Percentiles rank a stretch among this genome's conserved stretches.
Evolutionary conservation across 169 alveolate genomes (phyloP).

Genomic region (Theileria parva): DNA sequence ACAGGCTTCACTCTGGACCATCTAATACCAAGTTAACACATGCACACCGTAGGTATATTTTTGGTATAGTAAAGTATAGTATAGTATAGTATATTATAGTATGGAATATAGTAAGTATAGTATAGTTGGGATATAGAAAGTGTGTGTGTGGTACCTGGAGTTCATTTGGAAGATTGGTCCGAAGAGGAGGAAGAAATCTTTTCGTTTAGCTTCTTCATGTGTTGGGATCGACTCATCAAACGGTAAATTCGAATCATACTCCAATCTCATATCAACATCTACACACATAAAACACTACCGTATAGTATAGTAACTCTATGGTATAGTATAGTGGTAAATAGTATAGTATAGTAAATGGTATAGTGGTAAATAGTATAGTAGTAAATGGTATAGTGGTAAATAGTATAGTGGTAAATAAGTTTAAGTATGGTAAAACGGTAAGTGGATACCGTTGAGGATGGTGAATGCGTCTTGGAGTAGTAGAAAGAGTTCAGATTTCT

Average conservation of each 20-base stretch:
- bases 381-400: too few relatives aligned
- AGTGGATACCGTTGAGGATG: constrained; percentile 76
- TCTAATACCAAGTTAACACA: constrained; percentile 15
- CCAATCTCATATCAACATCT: constrained; percentile 77
- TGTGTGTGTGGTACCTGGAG: constrained; percentile 50
- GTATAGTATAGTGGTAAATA: too few relatives aligned
- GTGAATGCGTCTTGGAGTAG: constrained; percentile 91
- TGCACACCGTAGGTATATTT: too few relatives aligned
- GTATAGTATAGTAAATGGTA: too few relatives aligned
- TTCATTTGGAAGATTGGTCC: constrained; percentile 75
- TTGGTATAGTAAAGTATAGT: too few relatives aligned
- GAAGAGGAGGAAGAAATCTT: constrained; percentile 76
- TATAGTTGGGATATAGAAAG: too few relatives aligned
- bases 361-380: too few relatives aligned
- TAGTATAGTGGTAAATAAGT: too few relatives aligned
- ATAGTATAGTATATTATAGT: too few relatives aligned
- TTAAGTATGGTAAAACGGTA: too few relatives aligned
- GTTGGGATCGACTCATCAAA: constrained; percentile 92
- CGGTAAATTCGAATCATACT: constrained; percentile 90
- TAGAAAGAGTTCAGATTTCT: constrained; percentile 74
- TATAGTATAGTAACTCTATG: constrained; percentile 44
- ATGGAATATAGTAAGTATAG: not conserved
- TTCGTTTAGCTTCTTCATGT: constrained; percentile 63
- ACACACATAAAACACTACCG: not conserved
- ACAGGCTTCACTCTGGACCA: constrained; percentile 91